Evolutionary conservation across 805 yeast species (phyloP), one percentile per base, ranked within the genome.

Genomic region (Starmerella kuoi): DNA sequence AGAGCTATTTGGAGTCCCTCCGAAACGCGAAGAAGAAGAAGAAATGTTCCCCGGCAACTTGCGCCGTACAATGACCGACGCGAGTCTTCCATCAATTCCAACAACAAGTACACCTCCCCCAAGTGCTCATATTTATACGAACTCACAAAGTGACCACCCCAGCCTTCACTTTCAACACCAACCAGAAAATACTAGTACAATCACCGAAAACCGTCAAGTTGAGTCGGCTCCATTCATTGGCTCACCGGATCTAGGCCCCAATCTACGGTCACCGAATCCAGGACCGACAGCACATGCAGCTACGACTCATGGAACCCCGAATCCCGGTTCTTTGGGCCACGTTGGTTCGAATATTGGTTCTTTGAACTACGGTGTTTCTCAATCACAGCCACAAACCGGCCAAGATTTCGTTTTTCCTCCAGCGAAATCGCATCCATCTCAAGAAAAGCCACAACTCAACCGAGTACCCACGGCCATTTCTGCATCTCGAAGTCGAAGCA

Each of bases 1-100:
- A 45, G 76, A 76, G 56, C 60, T 85, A 22, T 84, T 84, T 56
- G 85, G 79, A 50, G 76, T 73, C 22, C 62, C 52, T 2, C 44
- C 48, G 21, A 26, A 56, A 9, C 66, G 60, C 20, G 61, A 56
- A 9, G 60, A 55, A 2, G 61, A 56, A 5, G 56, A 55, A 5
- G 57, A 42, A 1, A 31, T 53, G 18, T 15, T 15, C 18, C 18
- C 33, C 19, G 18, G 33, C 12, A 58, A 49, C 31, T 41, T 35
- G 38, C 44, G 26, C 18, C 21, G 39, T 11, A 5, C 31, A 15
- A 39, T 39, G 33, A 39, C 42, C 5, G 38, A 34, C 18, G 8
- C 33, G 19, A 15, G 9, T 11, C 4, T 22, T 5, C n/a, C n/a
- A n/a, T n/a, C n/a, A n/a, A n/a, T n/a, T n/a, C n/a, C n/a, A n/a